Percentiles rank a stretch among this genome's conserved stretches.
phyloP scores from a whole-genome alignment of 768 basidiomycete species.

The Termitomyces sp. region DNA sequence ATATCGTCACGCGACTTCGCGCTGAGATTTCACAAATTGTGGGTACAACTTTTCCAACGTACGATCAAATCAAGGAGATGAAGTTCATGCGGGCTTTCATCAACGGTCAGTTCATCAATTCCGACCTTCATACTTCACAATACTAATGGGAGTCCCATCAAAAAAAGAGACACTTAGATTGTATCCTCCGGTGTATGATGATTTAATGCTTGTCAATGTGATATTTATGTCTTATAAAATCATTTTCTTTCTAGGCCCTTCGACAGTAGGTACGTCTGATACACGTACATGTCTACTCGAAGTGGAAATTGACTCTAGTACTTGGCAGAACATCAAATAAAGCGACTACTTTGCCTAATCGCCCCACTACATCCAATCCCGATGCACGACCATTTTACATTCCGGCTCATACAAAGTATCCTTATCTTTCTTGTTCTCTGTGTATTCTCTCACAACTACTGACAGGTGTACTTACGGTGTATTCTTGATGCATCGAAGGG shows the following conservation, averaged over 20 bases:
- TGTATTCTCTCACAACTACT: neutral
- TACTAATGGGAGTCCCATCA: neutral
- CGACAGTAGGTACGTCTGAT: constrained; percentile 24
- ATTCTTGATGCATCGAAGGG: constrained; percentile 57
- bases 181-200: constrained; percentile 46
- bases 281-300: neutral
- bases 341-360: constrained; percentile 22
- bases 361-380: constrained; percentile 15
- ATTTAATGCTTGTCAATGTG: neutral
- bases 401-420: constrained; percentile 32
- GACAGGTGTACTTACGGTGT: constrained; percentile 44
- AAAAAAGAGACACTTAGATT: constrained; percentile 47
- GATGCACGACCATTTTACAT: constrained; percentile 36
- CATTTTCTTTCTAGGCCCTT: constrained; percentile 27
- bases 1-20: constrained; percentile 41
- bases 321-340: constrained; percentile 18
- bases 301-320: neutral
- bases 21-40: constrained; percentile 46
- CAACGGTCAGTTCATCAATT: constrained; percentile 34
- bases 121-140: neutral
- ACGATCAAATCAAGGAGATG: constrained; percentile 54
- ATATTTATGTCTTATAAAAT: neutral
- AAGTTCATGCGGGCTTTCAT: constrained; percentile 57
- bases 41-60: constrained; percentile 44
- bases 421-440: neutral